Percentiles rank a stretch among this genome's conserved stretches.
These are phyloP conservation scores for Fraxinus anomala DNA, from an alignment of 257 asterid species.

Conservation along the genomic window DNA sequence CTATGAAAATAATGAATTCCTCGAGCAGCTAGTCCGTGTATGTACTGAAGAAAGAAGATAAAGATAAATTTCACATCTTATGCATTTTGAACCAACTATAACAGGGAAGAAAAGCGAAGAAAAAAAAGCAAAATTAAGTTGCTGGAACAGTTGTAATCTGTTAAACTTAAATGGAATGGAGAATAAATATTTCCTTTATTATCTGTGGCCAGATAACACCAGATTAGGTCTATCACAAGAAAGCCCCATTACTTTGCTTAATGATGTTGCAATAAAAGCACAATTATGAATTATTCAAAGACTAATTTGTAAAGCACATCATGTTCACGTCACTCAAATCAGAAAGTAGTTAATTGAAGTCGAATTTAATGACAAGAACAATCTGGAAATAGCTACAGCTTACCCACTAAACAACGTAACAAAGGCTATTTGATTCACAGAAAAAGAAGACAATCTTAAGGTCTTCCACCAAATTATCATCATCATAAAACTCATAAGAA, in stretches of 20 bases:
- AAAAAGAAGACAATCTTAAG: background rate
- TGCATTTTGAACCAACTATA: constrained; percentile 1
- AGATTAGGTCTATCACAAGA: constrained; percentile 6
- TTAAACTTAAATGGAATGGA: background rate
- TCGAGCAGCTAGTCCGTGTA: constrained; percentile 91
- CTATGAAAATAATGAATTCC: constrained; percentile 92
- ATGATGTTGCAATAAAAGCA: constrained; percentile 15
- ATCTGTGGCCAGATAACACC: too few species aligned
- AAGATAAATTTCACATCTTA: constrained; percentile 11
- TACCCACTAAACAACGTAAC: constrained; percentile 18
- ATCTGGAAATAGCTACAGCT: constrained; percentile 10
- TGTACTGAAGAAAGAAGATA: constrained; percentile 54
- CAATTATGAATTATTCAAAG: background rate
- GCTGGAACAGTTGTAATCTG: background rate
- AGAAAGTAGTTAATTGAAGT: background rate
- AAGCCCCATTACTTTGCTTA: background rate
- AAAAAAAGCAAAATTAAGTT: constrained; percentile 4
- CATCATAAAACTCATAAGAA: background rate
- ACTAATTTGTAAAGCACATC: constrained; percentile 3
- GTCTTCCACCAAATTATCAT: background rate
- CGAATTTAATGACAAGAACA: constrained; percentile 8
- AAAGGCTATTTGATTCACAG: constrained; percentile 9
- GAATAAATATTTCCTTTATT: background rate
- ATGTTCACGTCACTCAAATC: background rate
- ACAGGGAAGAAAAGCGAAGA: background rate